Conservation (phyloP, 139 green algal species). For the Chlorella sp. region DNA sequence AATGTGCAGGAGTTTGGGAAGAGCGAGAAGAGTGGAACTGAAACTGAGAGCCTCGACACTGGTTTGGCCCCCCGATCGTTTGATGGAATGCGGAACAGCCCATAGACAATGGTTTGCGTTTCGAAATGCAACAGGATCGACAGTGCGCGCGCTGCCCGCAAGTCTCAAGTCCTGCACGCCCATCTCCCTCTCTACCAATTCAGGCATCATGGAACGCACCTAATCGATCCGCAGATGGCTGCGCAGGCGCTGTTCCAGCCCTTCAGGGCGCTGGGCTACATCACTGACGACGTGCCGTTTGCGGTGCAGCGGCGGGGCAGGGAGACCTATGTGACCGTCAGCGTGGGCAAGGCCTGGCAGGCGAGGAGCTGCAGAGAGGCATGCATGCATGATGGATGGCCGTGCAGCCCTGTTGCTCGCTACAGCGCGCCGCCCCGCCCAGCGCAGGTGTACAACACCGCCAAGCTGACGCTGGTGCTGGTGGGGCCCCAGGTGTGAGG, state of each 20-base stretch:
- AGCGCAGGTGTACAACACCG: conserved; percentile 85
- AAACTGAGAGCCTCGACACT: no score
- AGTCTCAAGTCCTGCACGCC: no score
- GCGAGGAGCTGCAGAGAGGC: conserved; percentile 40
- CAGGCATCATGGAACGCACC: no score
- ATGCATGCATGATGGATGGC: conserved; percentile 5
- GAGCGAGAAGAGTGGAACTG: no score
- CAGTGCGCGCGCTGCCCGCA: no score
- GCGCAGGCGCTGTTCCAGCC: conserved; percentile 79
- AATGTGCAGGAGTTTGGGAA: no score
- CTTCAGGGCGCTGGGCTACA: conserved; percentile 89
- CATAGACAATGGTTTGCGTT: no score
- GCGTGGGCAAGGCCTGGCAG: conserved; percentile 93
- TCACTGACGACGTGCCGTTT: conserved; percentile 88
- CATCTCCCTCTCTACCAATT: no score
- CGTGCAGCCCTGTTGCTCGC: background rate
- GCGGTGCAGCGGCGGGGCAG: conserved; percentile 75
- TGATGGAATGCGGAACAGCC: no score
- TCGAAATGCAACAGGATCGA: no score
- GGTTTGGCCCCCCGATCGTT: no score
- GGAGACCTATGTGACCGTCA: conserved; percentile 85
- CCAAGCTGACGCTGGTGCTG: conserved; percentile 77
- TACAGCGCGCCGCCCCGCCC: background rate
- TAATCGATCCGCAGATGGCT: no score
- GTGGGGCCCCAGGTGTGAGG: conserved; percentile 77